Evolutionary conservation across 345 rosid species (phyloP), one percentile per base, ranked within the genome.

Genomic region (Ricinus communis): DNA sequence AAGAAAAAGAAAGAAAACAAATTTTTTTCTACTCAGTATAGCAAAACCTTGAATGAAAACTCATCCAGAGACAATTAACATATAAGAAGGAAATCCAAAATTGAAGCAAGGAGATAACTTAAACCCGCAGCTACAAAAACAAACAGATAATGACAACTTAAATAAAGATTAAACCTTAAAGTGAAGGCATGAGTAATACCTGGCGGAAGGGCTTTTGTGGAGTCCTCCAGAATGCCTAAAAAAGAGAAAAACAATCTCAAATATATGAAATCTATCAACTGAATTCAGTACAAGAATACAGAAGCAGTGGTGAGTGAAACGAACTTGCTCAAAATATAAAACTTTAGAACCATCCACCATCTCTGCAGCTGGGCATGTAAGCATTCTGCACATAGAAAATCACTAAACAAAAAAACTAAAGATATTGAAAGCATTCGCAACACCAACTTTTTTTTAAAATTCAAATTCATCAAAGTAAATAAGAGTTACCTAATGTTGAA

Each of bases 201-300:
- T 89, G 96, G 45, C 97, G 89, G 77, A 91, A 93, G 22, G 97
- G 98, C 83, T 91, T 93, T 73, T 88, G 88, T 51, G 93, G 97
- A 81, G 96, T 89, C 62, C 98, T 83, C 93, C 93, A 88, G 77
- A 93, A 93, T 47, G 97, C 93, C 98, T 86, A 79, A 46, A 5
- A 57, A 5, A 30, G 59, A 30, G 13, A 31, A 16, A 40, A 38
- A 22, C 38, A 36, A 41, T 46, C 24, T 11, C 30, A 65, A 36
- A 62, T 16, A 55, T 74, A 22, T 13, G 64, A 45, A 1, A 72
- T 16, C 59, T 3, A 30, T 18, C 2, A 74, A 11, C 54, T 15
- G 18, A 60, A 28, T 66, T 43, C 47, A 43, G 8, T 43, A 4
- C 31, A 8, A 5, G 30, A 67, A 74, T 55, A 62, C 18, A 65